Conservation (phyloP, 2,329 filamentous ascomycete species). For the Venturia nashicola region DNA sequence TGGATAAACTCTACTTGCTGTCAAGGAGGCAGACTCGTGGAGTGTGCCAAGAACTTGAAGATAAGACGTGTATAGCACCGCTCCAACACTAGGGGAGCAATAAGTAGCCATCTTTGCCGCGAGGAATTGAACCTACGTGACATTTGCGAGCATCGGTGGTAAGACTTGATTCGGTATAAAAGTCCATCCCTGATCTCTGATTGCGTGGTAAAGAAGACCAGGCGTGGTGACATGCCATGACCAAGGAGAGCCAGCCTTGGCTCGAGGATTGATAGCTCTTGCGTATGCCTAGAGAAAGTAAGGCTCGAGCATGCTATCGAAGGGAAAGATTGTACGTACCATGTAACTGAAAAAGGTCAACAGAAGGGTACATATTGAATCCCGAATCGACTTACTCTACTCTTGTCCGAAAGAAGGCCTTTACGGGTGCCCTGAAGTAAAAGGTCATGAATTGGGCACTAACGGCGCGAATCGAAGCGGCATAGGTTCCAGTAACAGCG, state of each 20-base stretch:
- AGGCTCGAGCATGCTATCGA: not conserved
- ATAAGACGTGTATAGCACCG: slow-evolving; percentile 64
- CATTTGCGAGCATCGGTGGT: slow-evolving; percentile 62
- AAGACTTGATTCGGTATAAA: slow-evolving; percentile 67
- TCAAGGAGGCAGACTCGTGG: slow-evolving; percentile 51
- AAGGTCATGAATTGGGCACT: slow-evolving; percentile 77
- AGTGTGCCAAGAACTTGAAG: slow-evolving; percentile 55
- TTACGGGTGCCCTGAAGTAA: slow-evolving; percentile 83
- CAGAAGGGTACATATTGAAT: not conserved
- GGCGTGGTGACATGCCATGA: slow-evolving; percentile 56
- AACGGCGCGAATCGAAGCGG: slow-evolving; percentile 70
- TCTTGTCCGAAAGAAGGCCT: slow-evolving; percentile 81
- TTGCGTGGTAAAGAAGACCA: slow-evolving; percentile 54
- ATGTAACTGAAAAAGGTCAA: slow-evolving; percentile 31
- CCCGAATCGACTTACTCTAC: slow-evolving; percentile 58
- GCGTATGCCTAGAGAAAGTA: slow-evolving; percentile 41
- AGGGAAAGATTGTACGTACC: slow-evolving; percentile 23
- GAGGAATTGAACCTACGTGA: slow-evolving; percentile 32
- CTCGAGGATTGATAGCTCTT: slow-evolving; percentile 47
- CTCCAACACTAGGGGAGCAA: slow-evolving; percentile 42
- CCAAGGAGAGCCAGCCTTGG: slow-evolving; percentile 36
- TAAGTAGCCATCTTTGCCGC: slow-evolving; percentile 10
- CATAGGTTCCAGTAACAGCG: slow-evolving; percentile 64
- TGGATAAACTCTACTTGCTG: slow-evolving; percentile 54
- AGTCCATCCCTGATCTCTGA: slow-evolving; percentile 58